Conservation (phyloP, 2,329 filamentous ascomycete species). For the Polychaeton citri region DNA sequence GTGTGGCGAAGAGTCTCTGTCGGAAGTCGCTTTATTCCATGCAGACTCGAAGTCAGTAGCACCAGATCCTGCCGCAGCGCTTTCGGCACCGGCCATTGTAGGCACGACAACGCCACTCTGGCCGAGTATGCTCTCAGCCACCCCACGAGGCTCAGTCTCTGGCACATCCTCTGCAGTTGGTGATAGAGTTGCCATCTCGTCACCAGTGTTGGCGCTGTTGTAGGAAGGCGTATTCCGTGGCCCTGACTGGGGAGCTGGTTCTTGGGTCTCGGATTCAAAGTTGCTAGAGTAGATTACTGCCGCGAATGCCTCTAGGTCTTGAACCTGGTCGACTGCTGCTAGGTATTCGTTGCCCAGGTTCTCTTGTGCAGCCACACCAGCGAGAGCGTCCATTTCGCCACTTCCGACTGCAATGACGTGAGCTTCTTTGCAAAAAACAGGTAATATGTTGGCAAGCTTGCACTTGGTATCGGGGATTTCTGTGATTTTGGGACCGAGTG, state of each 20-base stretch:
- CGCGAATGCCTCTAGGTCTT: conserved; percentile 69
- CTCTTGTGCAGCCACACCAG: conserved; percentile 14
- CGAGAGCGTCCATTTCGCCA: conserved; percentile 43
- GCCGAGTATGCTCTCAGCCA: neutral
- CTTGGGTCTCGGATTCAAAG: conserved; percentile 40
- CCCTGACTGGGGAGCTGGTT: neutral
- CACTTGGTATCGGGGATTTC: conserved; percentile 37
- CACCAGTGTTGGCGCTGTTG: neutral
- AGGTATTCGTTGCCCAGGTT: conserved; percentile 34
- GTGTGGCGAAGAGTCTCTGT: neutral
- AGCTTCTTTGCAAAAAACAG: conserved; percentile 80
- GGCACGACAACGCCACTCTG: neutral
- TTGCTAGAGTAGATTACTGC: conserved; percentile 82
- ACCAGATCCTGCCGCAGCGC: neutral
- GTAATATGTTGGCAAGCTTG: conserved; percentile 80
- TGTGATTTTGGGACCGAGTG: conserved; percentile 33
- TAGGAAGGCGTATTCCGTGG: neutral
- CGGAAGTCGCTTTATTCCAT: neutral
- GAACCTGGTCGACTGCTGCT: conserved; percentile 59
- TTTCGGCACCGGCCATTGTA: neutral
- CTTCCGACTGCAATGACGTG: conserved; percentile 71
- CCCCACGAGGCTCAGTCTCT: conserved; percentile 1
- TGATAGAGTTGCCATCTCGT: neutral
- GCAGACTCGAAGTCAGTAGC: neutral
- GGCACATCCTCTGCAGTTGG: neutral